Conservation (phyloP, 176 grass and related monocot genomes). For the Aechmea fasciata region DNA sequence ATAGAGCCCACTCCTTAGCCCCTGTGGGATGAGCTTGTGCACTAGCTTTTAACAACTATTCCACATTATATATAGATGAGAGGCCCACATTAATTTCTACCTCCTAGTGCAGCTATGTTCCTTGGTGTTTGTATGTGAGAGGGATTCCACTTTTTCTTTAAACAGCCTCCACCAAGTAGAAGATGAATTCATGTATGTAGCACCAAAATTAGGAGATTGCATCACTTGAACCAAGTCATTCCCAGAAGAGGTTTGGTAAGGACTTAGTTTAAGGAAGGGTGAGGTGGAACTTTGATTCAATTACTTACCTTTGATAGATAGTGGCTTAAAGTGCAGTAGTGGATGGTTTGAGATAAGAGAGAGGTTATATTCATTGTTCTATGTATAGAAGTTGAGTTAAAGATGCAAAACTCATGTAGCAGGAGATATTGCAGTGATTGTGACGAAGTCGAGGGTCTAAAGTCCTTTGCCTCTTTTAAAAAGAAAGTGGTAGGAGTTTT, state of each 20-base stretch:
- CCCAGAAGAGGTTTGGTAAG: too few relatives aligned
- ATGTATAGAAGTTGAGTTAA: not conserved
- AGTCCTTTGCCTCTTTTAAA: too few relatives aligned
- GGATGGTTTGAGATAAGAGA: not conserved
- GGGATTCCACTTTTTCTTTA: not conserved
- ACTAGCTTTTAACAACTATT: not conserved
- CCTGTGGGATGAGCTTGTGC: constrained; percentile 1
- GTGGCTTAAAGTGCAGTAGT: not conserved
- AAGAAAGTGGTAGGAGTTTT: too few relatives aligned
- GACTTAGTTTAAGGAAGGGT: not conserved
- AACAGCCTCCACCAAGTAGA: not conserved
- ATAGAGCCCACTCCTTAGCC: constrained; percentile 11
- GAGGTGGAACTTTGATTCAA: not conserved
- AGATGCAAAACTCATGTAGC: too few relatives aligned
- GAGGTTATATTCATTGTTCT: not conserved
- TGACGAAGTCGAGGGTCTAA: too few relatives aligned
- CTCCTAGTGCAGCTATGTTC: not conserved
- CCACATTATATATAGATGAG: not conserved
- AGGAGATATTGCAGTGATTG: too few relatives aligned
- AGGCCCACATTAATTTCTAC: not conserved
- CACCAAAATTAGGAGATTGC: not conserved
- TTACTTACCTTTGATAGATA: not conserved
- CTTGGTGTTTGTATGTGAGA: too few relatives aligned
- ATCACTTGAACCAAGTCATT: not conserved
- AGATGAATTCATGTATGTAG: not conserved